Conservation (phyloP, 257 asterid species). For the Ligustrum vulgare region DNA sequence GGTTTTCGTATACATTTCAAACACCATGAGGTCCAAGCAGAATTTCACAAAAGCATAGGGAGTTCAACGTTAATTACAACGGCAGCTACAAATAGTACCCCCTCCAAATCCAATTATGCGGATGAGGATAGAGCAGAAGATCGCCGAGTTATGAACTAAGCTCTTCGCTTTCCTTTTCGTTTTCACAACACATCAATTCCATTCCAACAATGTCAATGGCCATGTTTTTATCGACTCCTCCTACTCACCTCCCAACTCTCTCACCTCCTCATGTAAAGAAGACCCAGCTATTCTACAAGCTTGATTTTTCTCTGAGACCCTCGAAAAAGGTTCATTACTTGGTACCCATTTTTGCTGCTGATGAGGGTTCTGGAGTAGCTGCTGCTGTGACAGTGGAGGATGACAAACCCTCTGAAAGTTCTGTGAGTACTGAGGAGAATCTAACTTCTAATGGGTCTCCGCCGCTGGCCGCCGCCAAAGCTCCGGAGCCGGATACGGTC, state of each 20-base stretch:
- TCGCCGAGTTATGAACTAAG: not conserved
- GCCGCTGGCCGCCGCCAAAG: constrained; percentile 17
- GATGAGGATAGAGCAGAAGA: not conserved
- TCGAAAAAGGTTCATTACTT: constrained; percentile 31
- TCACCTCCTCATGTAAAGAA: constrained; percentile 25
- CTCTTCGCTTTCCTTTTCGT: not conserved
- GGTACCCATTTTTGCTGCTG: constrained; percentile 36
- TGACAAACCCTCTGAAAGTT: constrained; percentile 16
- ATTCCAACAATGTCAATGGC: constrained; percentile 48
- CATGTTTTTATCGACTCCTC: constrained; percentile 50
- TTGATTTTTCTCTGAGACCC: constrained; percentile 29
- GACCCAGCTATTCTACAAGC: constrained; percentile 30
- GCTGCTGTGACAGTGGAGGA: constrained; percentile 35
- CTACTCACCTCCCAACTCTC: constrained; percentile 47
- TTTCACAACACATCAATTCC: not conserved
- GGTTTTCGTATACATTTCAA: not conserved
- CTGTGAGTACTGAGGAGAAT: constrained; percentile 22
- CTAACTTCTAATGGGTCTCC: constrained; percentile 65
- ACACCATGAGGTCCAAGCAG: not conserved
- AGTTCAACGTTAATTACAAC: not conserved
- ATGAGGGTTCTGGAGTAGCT: constrained; percentile 45
- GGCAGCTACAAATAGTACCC: not conserved
- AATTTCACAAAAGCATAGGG: not conserved
- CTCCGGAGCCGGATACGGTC: constrained; percentile 29
- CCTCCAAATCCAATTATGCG: not conserved